A percentile compares a stretch with the other conserved stretches of the same genome.
Evolutionary conservation across 2,329 filamentous ascomycete genomes (phyloP).

Genomic region (Pseudogymnoascus pannorum): DNA sequence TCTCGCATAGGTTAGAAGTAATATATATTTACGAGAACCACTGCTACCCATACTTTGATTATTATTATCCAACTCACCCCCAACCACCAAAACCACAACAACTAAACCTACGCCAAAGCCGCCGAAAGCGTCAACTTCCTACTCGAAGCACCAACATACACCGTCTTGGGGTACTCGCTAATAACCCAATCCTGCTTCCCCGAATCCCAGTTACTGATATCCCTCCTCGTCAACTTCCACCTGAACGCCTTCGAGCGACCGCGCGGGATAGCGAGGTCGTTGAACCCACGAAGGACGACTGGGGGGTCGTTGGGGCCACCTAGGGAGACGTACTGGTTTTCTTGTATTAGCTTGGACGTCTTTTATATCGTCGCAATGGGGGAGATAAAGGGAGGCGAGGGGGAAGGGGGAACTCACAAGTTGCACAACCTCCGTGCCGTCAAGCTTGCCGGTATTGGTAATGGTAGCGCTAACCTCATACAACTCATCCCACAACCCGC

Average conservation of each 20-base stretch:
- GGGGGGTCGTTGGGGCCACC: constrained; percentile 67
- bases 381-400: constrained; percentile 9
- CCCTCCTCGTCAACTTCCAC: constrained; percentile 65
- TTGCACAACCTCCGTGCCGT: constrained; percentile 52
- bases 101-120: constrained; percentile 12
- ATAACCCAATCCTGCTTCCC: constrained; percentile 73
- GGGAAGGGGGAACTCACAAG: constrained; percentile 40
- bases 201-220: constrained; percentile 82
- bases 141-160: constrained; percentile 28
- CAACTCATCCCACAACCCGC: constrained; percentile 45
- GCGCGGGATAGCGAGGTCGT: constrained; percentile 63
- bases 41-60: not conserved
- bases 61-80: not conserved
- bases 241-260: constrained; percentile 61
- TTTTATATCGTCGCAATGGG: constrained; percentile 34
- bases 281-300: constrained; percentile 69
- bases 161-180: constrained; percentile 24
- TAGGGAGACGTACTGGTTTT: constrained; percentile 62
- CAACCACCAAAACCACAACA: not conserved
- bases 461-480: constrained; percentile 47
- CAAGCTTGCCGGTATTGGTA: constrained; percentile 46
- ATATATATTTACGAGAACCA: not conserved
- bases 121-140: constrained; percentile 24
- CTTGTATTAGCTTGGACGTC: constrained; percentile 47
- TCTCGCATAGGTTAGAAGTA: not conserved